Evolutionary conservation across 2,329 filamentous ascomycete species (phyloP).

Genomic region (Tothia fuscella): DNA sequence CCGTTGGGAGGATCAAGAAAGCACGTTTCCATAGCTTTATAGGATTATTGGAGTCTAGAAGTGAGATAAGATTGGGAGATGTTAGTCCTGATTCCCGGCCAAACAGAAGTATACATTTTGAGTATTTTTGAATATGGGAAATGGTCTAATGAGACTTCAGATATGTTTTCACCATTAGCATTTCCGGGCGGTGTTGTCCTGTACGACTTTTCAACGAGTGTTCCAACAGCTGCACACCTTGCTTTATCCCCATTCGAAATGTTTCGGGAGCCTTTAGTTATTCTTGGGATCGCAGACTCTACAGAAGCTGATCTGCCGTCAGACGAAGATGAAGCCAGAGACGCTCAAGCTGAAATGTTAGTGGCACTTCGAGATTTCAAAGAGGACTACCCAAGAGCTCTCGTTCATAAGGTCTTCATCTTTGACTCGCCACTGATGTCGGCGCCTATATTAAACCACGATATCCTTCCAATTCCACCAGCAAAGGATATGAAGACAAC

Average conservation of each 20-base stretch:
- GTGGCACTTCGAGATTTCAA: slow-evolving; percentile 60
- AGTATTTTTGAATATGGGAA: slow-evolving; percentile 15
- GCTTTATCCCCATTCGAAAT: slow-evolving; percentile 80
- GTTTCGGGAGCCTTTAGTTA: slow-evolving; percentile 69
- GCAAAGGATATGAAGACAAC: slow-evolving; percentile 57
- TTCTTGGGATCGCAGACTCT: slow-evolving; percentile 79
- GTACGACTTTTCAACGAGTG: slow-evolving; percentile 74
- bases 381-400: slow-evolving; percentile 61
- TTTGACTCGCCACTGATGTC: slow-evolving; percentile 52
- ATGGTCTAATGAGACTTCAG: slow-evolving; percentile 38
- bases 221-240: slow-evolving; percentile 67
- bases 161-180: slow-evolving; percentile 85
- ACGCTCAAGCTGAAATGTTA: slow-evolving; percentile 27
- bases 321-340: slow-evolving; percentile 12
- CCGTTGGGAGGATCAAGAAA: slow-evolving; percentile 73
- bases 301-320: slow-evolving; percentile 43
- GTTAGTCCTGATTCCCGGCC: slow-evolving; percentile 74
- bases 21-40: slow-evolving; percentile 71
- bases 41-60: slow-evolving; percentile 63
- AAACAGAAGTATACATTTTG: slow-evolving; percentile 58
- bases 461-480: slow-evolving; percentile 59
- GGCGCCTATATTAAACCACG: slow-evolving; percentile 46
- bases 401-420: slow-evolving; percentile 67
- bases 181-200: slow-evolving; percentile 79
- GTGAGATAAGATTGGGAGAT: slow-evolving; percentile 74